These are phyloP conservation scores for Orbilia oligospora DNA, from an alignment of 2,329 filamentous ascomycete genomes.

Conservation along the genomic window DNA sequence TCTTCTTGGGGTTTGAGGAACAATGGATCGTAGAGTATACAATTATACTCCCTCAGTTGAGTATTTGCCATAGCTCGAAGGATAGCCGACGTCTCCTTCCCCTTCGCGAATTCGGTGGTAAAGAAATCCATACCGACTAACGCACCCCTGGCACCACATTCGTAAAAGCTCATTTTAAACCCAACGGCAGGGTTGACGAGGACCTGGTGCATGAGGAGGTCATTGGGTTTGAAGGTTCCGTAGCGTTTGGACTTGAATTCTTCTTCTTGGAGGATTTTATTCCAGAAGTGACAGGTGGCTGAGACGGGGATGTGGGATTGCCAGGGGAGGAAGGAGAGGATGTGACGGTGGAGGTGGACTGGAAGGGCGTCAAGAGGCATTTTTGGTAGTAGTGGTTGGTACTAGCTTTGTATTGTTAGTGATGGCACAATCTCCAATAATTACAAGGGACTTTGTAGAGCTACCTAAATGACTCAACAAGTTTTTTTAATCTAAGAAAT, in stretches of 20 bases:
- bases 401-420: too few relatives aligned
- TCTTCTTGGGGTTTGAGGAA: background rate
- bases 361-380: background rate
- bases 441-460: too few relatives aligned
- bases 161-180: background rate
- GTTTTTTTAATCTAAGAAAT: too few relatives aligned
- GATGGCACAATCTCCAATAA: too few relatives aligned
- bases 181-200: background rate
- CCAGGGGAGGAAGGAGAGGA: slow-evolving; percentile 20
- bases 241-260: slow-evolving; percentile 6
- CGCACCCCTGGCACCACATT: background rate
- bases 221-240: background rate
- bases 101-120: slow-evolving; percentile 12
- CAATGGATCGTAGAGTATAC: background rate
- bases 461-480: too few relatives aligned
- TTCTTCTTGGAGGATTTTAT: background rate
- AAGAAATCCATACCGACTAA: background rate
- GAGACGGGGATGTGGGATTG: slow-evolving; percentile 15
- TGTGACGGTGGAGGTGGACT: background rate
- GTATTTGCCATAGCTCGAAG: background rate
- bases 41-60: background rate
- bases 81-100: background rate
- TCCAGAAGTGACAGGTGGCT: background rate
- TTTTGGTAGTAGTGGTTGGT: too few relatives aligned
- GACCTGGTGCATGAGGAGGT: background rate